Percentiles rank a stretch among this genome's conserved stretches.
Conservation (phyloP, 148 eudicot species). For the Arbutus unedo region DNA sequence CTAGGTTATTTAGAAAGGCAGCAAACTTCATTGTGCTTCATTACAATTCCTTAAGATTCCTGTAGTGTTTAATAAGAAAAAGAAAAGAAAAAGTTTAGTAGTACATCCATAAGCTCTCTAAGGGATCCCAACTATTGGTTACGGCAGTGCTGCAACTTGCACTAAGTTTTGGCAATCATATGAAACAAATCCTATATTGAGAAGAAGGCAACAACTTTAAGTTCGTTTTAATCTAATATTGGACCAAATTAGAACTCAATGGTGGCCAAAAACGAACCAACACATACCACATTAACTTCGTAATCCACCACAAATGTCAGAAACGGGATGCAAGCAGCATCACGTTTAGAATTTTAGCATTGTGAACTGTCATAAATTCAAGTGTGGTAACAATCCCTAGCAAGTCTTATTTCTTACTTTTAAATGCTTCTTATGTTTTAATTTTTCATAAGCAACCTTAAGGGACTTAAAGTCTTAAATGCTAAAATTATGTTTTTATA, state of each 20-base stretch:
- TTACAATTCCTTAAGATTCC: not conserved
- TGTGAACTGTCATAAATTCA: not conserved
- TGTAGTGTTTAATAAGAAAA: not conserved
- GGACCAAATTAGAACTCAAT: conserved; percentile 1
- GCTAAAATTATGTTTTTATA: not conserved
- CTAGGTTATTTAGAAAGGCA: not conserved
- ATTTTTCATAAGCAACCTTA: not conserved
- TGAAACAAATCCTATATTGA: not conserved
- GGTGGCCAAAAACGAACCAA: not conserved
- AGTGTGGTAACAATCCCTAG: not conserved
- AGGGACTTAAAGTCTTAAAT: not conserved
- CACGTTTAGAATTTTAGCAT: not conserved
- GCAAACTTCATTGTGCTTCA: conserved; percentile 15
- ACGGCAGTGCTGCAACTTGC: not conserved
- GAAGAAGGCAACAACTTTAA: not conserved
- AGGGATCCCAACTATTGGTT: conserved; percentile 1
- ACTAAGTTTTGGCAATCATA: conserved; percentile 1
- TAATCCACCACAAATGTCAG: not conserved
- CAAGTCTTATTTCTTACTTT: not conserved
- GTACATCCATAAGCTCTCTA: not conserved
- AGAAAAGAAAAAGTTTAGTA: not conserved
- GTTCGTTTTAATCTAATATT: not conserved
- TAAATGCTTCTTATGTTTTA: not conserved
- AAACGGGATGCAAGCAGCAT: not conserved
- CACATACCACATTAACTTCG: not conserved